Evolutionary conservation across 331 rosid species (phyloP).

Genomic region (Acacia pycnantha): DNA sequence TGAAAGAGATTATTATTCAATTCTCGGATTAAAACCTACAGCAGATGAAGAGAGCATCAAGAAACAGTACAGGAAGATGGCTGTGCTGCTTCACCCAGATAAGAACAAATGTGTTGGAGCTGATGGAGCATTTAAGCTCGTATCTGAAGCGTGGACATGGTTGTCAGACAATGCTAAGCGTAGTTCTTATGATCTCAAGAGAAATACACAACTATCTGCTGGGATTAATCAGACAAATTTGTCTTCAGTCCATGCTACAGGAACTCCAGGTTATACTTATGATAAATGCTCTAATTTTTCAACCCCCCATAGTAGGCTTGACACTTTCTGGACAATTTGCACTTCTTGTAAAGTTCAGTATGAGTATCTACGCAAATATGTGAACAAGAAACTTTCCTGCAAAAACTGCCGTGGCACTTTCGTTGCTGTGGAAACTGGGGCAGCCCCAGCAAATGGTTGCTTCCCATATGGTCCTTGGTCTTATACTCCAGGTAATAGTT

Average conservation of each 20-base stretch:
- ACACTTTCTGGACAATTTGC: constrained; percentile 84
- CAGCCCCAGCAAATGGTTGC: constrained; percentile 67
- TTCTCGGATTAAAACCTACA: constrained; percentile 60
- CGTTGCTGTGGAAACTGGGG: constrained; percentile 70
- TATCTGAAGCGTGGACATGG: constrained; percentile 69
- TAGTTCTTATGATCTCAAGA: constrained; percentile 54
- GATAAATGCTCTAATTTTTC: constrained; percentile 43
- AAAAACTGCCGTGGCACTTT: constrained; percentile 73
- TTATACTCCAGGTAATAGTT: constrained; percentile 47
- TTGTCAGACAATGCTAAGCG: constrained; percentile 57
- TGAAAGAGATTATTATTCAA: constrained; percentile 59
- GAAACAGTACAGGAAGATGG: constrained; percentile 71
- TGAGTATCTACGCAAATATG: constrained; percentile 72
- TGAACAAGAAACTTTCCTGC: constrained; percentile 75
- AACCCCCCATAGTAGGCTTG: constrained; percentile 45
- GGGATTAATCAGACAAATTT: constrained; percentile 51
- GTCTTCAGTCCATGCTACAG: constrained; percentile 51
- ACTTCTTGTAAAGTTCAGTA: constrained; percentile 76
- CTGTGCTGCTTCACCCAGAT: constrained; percentile 73
- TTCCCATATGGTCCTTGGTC: constrained; percentile 68
- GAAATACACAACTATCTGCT: constrained; percentile 46
- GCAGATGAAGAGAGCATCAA: constrained; percentile 62
- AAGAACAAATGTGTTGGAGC: constrained; percentile 72
- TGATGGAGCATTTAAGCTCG: constrained; percentile 74
- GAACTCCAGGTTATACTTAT: constrained; percentile 36